Evolutionary conservation across 2,329 filamentous ascomycete species (phyloP).

Genomic region (Fusarium palustre): DNA sequence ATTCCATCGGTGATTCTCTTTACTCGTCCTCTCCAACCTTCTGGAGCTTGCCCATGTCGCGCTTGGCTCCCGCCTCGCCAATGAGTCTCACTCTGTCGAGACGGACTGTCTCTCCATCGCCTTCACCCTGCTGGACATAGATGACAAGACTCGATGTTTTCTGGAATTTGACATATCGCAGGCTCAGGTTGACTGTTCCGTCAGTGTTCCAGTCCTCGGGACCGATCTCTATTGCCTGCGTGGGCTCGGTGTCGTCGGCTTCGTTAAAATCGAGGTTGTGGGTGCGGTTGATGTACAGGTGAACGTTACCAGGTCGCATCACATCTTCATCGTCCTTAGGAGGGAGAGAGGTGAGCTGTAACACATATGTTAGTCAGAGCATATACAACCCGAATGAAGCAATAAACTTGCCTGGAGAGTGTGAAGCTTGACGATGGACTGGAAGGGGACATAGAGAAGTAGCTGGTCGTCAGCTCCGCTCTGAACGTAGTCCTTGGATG

Average conservation of each 20-base stretch:
- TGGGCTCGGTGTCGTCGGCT: slow-evolving; percentile 85
- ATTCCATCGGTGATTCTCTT: slow-evolving; percentile 11
- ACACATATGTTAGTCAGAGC: slow-evolving; percentile 36
- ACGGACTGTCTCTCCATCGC: slow-evolving; percentile 85
- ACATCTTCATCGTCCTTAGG: slow-evolving; percentile 77
- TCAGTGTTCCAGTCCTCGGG: slow-evolving; percentile 84
- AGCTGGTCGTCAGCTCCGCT: slow-evolving; percentile 98
- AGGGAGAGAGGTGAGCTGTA: slow-evolving; percentile 85
- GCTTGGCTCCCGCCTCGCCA: slow-evolving; percentile 90
- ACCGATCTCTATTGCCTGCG: slow-evolving; percentile 81
- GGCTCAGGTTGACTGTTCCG: slow-evolving; percentile 75
- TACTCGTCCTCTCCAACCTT: slow-evolving; percentile 85
- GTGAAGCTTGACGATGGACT: slow-evolving; percentile 88
- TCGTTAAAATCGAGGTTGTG: slow-evolving; percentile 96
- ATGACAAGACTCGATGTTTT: slow-evolving; percentile 87
- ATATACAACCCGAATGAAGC: neutral
- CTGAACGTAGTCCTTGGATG: slow-evolving; percentile 84
- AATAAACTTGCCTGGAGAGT: slow-evolving; percentile 70
- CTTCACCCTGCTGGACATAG: slow-evolving; percentile 89
- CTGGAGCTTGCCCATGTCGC: slow-evolving; percentile 93
- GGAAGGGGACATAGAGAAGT: slow-evolving; percentile 92
- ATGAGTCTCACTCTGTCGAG: slow-evolving; percentile 83
- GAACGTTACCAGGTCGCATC: slow-evolving; percentile 84
- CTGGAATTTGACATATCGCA: slow-evolving; percentile 98
- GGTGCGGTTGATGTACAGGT: slow-evolving; percentile 87